Conservation (phyloP, 139 green algal species). For the Tetraselmis striata region DNA sequence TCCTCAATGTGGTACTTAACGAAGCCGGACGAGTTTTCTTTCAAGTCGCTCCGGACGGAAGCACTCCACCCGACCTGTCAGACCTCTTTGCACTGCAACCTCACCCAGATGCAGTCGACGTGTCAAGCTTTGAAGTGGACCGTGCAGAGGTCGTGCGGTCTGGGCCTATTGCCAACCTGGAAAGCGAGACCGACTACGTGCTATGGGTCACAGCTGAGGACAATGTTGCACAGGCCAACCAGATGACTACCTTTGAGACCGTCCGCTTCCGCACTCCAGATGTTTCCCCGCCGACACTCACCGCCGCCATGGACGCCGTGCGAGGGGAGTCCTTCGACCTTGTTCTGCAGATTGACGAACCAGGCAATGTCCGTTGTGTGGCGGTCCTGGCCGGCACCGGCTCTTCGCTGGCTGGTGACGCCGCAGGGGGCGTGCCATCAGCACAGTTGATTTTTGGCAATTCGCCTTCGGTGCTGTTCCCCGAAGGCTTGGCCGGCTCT, state of each 20-base stretch:
- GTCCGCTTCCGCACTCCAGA: not conserved
- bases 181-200: not conserved
- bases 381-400: not conserved
- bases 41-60: not conserved
- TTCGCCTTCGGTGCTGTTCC: not conserved
- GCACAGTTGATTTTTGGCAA: not conserved
- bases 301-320: not conserved
- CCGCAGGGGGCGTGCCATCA: not conserved
- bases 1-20: not conserved
- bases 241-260: not conserved
- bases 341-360: not conserved
- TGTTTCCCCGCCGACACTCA: not conserved
- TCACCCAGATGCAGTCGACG: not conserved
- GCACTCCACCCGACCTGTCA: not conserved
- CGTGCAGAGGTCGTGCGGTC: not conserved
- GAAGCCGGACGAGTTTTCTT: not conserved
- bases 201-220: not conserved
- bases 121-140: not conserved
- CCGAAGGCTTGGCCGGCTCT: not conserved
- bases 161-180: not conserved
- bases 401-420: not conserved
- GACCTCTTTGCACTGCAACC: not conserved
- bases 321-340: not conserved
- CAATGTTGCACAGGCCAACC: not conserved
- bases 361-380: not conserved